Conservation (phyloP, 768 basidiomycete genomes). For the Dacryopinax spathularia region DNA sequence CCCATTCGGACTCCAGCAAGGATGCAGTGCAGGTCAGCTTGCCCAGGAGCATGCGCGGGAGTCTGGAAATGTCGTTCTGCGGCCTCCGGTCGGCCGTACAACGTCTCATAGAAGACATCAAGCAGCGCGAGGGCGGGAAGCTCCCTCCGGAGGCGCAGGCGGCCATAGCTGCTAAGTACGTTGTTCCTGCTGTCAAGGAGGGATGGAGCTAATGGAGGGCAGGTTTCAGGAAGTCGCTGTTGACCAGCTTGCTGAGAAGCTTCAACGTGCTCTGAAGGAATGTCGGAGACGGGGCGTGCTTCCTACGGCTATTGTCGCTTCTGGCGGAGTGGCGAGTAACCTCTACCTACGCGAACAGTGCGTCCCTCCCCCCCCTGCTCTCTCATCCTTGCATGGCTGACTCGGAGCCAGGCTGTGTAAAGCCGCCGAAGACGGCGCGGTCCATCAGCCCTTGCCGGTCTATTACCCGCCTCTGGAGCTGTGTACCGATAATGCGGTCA, state of each 20-base stretch:
- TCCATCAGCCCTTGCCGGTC: conserved; percentile 27
- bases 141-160: conserved; percentile 12
- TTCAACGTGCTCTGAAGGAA: conserved; percentile 38
- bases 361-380: conserved; percentile 7
- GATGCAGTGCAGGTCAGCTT: conserved; percentile 11
- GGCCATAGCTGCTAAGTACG: conserved; percentile 29
- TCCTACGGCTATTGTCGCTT: conserved; percentile 55
- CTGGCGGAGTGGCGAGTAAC: conserved; percentile 92
- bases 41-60: conserved; percentile 37
- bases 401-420: conserved; percentile 13
- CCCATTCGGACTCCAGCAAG: neutral
- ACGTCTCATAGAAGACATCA: conserved; percentile 34
- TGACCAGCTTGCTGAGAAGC: conserved; percentile 60
- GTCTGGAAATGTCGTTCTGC: conserved; percentile 62
- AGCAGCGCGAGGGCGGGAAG: conserved; percentile 25
- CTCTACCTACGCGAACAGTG: conserved; percentile 50
- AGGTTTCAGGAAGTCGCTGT: conserved; percentile 62
- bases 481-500: conserved; percentile 93
- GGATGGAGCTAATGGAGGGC: conserved; percentile 22
- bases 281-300: conserved; percentile 31
- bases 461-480: conserved; percentile 63
- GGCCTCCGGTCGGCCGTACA: conserved; percentile 63
- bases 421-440: conserved; percentile 6
- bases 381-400: neutral
- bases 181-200: neutral